Evolutionary conservation across 75 land plant species (phyloP).

Genomic region (Picea sitchensis): DNA sequence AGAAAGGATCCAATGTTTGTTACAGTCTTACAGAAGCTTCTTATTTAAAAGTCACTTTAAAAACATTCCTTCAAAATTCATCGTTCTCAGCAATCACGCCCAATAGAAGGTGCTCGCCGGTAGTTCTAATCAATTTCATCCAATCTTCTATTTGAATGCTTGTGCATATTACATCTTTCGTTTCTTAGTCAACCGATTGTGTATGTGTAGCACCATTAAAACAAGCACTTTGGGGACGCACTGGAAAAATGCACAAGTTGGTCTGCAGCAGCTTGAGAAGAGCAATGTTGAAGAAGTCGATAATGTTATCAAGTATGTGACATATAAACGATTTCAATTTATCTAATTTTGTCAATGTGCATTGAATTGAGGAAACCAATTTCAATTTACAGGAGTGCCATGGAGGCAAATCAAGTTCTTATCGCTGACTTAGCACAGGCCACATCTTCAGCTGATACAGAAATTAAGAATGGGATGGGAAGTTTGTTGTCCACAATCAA

Average conservation of each 20-base stretch:
- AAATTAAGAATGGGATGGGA: constrained; percentile 13
- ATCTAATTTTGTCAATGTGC: neutral
- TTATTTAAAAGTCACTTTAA: too few species aligned
- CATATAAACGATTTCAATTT: neutral
- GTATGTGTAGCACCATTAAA: constrained; percentile 15
- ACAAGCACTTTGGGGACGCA: constrained; percentile 20
- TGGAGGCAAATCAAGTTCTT: constrained; percentile 15
- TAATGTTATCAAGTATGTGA: constrained; percentile 22
- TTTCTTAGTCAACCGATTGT: too few species aligned
- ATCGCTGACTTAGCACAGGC: constrained; percentile 17
- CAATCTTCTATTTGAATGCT: too few species aligned
- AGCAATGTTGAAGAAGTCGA: constrained; percentile 26
- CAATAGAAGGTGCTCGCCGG: too few species aligned
- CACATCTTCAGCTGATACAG: constrained; percentile 13
- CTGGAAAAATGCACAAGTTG: constrained; percentile 26
- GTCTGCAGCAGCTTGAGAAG: constrained; percentile 23
- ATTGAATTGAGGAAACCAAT: neutral
- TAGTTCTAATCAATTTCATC: too few species aligned
- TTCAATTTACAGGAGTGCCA: constrained; percentile 21
- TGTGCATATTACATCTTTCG: too few species aligned
- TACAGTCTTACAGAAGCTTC: too few species aligned
- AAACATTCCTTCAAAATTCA: too few species aligned
- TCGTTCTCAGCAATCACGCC: too few species aligned
- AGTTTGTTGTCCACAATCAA: constrained; percentile 13
- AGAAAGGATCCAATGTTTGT: too few species aligned